Percentiles rank a stretch among this genome's conserved stretches.
These are phyloP conservation scores for Vinca minor DNA, from an alignment of 257 asterid species.

Conservation along the genomic window DNA sequence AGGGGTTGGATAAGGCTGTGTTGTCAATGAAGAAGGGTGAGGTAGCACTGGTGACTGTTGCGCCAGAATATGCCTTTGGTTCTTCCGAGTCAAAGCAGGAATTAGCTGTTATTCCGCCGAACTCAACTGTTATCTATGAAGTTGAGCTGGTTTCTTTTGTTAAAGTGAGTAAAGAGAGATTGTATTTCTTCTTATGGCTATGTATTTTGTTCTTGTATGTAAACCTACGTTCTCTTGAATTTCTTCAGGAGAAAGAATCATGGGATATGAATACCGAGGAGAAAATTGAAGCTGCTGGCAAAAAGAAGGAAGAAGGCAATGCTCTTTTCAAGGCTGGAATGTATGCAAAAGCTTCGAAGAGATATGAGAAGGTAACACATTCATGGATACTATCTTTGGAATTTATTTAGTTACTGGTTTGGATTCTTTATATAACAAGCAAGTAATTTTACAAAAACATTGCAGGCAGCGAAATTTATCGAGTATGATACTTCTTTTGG, in stretches of 20 bases:
- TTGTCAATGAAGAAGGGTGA: constrained; percentile 38
- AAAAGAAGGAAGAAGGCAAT: constrained; percentile 42
- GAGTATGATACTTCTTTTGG: constrained; percentile 36
- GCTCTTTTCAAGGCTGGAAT: constrained; percentile 30
- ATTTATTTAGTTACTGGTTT: background rate
- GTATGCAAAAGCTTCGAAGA: constrained; percentile 27
- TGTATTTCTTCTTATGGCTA: background rate
- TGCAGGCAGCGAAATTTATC: constrained; percentile 55
- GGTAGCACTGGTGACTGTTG: constrained; percentile 24
- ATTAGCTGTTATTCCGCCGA: constrained; percentile 30
- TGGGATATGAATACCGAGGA: constrained; percentile 42
- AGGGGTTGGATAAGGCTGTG: constrained; percentile 34
- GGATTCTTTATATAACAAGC: no score
- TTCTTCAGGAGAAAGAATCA: constrained; percentile 30
- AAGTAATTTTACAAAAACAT: no score
- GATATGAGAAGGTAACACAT: constrained; percentile 30
- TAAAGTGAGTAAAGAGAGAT: constrained; percentile 17
- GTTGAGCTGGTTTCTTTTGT: constrained; percentile 32
- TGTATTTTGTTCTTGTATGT: background rate
- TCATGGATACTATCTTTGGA: background rate
- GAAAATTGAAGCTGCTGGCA: constrained; percentile 33
- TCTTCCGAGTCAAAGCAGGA: constrained; percentile 30
- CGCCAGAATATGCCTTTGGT: constrained; percentile 38
- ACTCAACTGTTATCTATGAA: constrained; percentile 26
- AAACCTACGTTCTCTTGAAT: background rate